A percentile compares a stretch with the other conserved stretches of the same genome.
These are phyloP conservation scores for Magnolia officinalis DNA, from an alignment of 164 flowering plant genomes.

Conservation along the genomic window DNA sequence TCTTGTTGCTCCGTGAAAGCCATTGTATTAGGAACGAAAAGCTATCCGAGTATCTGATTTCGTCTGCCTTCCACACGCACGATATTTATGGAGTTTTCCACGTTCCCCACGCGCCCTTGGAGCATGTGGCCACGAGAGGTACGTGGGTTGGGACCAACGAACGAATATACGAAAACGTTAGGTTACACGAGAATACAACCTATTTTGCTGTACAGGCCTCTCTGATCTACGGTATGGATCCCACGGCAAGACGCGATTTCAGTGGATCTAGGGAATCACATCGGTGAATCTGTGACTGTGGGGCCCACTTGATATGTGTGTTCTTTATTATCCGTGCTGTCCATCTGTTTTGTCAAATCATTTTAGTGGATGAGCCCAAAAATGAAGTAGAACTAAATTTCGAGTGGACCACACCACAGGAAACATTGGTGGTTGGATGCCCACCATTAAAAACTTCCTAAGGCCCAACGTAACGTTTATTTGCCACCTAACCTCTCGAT, in stretches of 20 bases:
- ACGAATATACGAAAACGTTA: not conserved
- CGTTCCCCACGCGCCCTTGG: not conserved
- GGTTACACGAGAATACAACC: not conserved
- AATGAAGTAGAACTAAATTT: no score
- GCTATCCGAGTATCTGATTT: not conserved
- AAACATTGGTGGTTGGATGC: no score
- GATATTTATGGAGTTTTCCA: not conserved
- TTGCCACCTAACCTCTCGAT: no score
- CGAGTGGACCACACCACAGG: no score
- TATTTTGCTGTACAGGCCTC: not conserved
- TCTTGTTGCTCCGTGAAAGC: slow-evolving; percentile 55
- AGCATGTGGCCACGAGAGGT: not conserved
- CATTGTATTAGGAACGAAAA: not conserved
- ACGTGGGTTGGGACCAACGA: not conserved
- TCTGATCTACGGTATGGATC: not conserved
- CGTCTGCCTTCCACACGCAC: not conserved
- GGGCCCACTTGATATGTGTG: not conserved
- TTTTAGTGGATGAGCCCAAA: no score
- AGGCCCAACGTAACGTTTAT: no score
- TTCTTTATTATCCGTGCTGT: not conserved
- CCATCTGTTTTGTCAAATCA: no score
- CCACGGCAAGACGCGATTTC: not conserved
- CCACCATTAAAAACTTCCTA: no score
- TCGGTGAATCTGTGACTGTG: not conserved
- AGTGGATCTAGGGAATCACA: not conserved